A percentile compares a stretch with the other conserved stretches of the same genome.
These are phyloP conservation scores for Rhododendron henanense DNA, from an alignment of 148 eudicot genomes.

Conservation along the genomic window DNA sequence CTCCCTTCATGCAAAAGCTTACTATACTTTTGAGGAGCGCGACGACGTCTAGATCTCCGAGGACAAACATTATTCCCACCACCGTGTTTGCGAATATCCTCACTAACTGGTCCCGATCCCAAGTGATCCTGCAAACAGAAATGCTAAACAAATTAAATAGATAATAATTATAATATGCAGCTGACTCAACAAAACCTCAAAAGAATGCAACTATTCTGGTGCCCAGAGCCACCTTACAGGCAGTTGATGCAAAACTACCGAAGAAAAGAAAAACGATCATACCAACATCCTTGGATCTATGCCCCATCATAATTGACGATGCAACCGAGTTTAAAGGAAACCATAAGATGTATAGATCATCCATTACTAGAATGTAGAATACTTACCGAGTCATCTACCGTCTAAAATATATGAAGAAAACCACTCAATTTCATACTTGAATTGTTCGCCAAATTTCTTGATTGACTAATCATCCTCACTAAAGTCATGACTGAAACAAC, in stretches of 20 bases:
- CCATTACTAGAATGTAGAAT: not conserved
- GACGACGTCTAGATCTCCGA: slow-evolving; percentile 39
- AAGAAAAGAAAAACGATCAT: not conserved
- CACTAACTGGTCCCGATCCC: slow-evolving; percentile 13
- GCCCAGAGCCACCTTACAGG: not conserved
- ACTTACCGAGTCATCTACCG: not conserved
- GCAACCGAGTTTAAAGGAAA: not conserved
- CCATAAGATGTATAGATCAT: not conserved
- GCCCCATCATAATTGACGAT: not conserved
- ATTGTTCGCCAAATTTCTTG: not conserved
- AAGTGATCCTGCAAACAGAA: slow-evolving; percentile 36
- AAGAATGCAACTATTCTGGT: not conserved
- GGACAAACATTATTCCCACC: slow-evolving; percentile 30
- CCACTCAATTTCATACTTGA: not conserved
- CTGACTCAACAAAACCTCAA: not conserved
- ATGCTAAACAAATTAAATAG: not conserved
- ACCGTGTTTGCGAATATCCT: slow-evolving; percentile 32
- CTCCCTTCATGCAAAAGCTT: slow-evolving; percentile 54
- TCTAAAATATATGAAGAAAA: slow-evolving; percentile 2
- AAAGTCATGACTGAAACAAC: not conserved
- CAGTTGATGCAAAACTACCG: not conserved
- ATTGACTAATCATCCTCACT: not conserved
- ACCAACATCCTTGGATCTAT: not conserved
- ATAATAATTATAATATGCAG: not conserved
- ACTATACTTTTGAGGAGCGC: slow-evolving; percentile 55